Base-by-base conservation (phyloP, 805 yeast genomes). In the Candida parachauliodes region DNA sequence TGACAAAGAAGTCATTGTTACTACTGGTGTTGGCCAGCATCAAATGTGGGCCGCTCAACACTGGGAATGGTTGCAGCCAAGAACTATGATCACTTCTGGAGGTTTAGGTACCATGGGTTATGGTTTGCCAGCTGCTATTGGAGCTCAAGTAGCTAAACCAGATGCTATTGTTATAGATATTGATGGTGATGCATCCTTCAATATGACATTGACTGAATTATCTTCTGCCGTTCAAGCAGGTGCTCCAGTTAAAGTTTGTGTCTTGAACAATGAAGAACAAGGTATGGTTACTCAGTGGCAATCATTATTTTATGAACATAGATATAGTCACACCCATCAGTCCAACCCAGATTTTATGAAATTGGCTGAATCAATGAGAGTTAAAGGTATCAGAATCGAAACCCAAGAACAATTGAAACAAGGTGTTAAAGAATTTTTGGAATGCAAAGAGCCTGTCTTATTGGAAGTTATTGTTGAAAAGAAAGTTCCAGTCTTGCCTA, bases 221-320 rank as follows among this genome's bases (percentile, higher is more conserved):
- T 77, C 91, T 16, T 82, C 95, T 28, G 98, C 98, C 19, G 95
- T 88, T 31, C 98, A 93, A 72, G 95, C 91, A 43, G 75, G 74
- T 45, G 83, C 95, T 35, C 96, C 96, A 41, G 83, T 93, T 47
- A 93, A 93, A 72, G 77, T 87, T 43, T 74, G 88, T 60, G 81
- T 93, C 40, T 72, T 93, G 59, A 93, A 93, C 68, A 93, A 93
- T 64, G 98, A 91, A 70, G 98, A 93, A 71, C 98, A 93, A 72
- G 98, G 98, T 59, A 93, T 93, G 98, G 98, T 93, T 40, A 91
- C 98, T 10, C 98, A 93, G 66, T 93, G 98, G 98, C 98, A 93
- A 72, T 84, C 96, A 9, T 71, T 93, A 45, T 93, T 93, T 74
- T 93, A 93, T 68, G 95, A 91, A 63, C 91, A 91, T 67, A 81